Conservation (phyloP, 768 basidiomycete species). For the Coprinellus micaceus region DNA sequence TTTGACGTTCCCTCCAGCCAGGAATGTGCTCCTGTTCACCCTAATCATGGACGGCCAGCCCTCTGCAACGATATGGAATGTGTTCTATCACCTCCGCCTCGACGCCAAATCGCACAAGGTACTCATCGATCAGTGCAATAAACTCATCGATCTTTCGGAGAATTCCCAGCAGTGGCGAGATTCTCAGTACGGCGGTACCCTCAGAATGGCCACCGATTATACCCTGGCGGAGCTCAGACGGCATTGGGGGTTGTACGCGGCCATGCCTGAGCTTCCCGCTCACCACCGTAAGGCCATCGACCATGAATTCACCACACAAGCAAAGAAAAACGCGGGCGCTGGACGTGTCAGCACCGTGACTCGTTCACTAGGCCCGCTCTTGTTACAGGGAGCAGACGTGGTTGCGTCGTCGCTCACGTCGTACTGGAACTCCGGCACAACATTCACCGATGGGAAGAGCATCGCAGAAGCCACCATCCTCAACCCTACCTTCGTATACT, state of each 20-base stretch:
- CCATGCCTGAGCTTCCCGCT: conserved; percentile 15
- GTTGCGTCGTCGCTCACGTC: conserved; percentile 19
- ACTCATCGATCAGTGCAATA: conserved; percentile 37
- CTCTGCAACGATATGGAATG: conserved; percentile 32
- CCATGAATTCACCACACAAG: conserved; percentile 2
- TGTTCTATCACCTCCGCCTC: conserved; percentile 48
- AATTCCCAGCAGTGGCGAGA: conserved; percentile 15
- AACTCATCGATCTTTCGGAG: conserved; percentile 29
- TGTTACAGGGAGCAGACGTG: conserved; percentile 12
- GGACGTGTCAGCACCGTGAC: conserved; percentile 7
- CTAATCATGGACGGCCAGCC: conserved; percentile 32
- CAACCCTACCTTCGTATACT: conserved; percentile 49
- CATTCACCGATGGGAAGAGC: conserved; percentile 13
- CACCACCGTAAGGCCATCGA: conserved; percentile 18
- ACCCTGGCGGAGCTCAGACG: conserved; percentile 38
- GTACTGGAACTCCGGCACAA: conserved; percentile 43
- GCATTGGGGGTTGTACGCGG: conserved; percentile 37
- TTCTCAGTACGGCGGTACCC: conserved; percentile 35
- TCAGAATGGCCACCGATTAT: conserved; percentile 33
- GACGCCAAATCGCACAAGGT: conserved; percentile 30
- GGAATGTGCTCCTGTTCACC: conserved; percentile 45
- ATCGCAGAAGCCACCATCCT: conserved; percentile 20
- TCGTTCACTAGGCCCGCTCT: conserved; percentile 37
- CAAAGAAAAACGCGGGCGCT: background rate
- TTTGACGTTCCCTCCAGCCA: conserved; percentile 29